Conservation (phyloP, 495 filamentous ascomycete species). For the Sordaria brevicollis region DNA sequence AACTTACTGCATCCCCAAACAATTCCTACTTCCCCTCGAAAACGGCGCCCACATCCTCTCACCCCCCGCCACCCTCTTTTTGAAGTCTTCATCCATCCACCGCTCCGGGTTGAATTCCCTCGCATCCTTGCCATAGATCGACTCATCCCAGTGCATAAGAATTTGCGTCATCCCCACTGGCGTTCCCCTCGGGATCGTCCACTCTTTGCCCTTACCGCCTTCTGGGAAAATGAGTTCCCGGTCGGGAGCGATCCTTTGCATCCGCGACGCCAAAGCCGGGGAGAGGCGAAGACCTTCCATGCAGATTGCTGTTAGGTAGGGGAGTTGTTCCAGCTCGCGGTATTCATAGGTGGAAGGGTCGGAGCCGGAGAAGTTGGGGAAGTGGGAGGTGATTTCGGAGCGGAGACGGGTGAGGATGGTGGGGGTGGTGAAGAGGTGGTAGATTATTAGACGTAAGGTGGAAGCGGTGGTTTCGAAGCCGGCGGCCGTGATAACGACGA, state of each 20-base stretch:
- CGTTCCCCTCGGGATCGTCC: constrained; percentile 36
- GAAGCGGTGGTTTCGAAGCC: constrained; percentile 19
- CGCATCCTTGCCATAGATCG: constrained; percentile 9
- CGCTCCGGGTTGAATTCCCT: constrained; percentile 9
- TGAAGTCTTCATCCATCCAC: constrained; percentile 8
- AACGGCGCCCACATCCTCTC: constrained; percentile 18
- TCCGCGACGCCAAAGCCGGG: constrained; percentile 24
- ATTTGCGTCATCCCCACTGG: constrained; percentile 25
- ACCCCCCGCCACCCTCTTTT: not conserved
- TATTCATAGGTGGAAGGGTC: not conserved
- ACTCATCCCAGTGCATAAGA: constrained; percentile 20
- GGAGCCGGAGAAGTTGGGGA: not conserved
- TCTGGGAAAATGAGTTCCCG: constrained; percentile 19
- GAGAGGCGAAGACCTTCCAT: constrained; percentile 27
- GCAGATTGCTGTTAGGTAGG: constrained; percentile 25
- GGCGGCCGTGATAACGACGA: constrained; percentile 12
- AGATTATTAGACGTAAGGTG: constrained; percentile 13
- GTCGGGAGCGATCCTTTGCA: constrained; percentile 27
- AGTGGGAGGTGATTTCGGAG: constrained; percentile 6
- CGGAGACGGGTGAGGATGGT: constrained; percentile 11
- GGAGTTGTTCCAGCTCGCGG: constrained; percentile 21
- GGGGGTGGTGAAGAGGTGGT: constrained; percentile 13
- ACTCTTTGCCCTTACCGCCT: constrained; percentile 13
- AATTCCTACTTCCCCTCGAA: constrained; percentile 13
- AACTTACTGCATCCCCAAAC: constrained; percentile 23